Conservation (phyloP, 192 early-diverging fungal genomes). For the Coemansia sp. region DNA sequence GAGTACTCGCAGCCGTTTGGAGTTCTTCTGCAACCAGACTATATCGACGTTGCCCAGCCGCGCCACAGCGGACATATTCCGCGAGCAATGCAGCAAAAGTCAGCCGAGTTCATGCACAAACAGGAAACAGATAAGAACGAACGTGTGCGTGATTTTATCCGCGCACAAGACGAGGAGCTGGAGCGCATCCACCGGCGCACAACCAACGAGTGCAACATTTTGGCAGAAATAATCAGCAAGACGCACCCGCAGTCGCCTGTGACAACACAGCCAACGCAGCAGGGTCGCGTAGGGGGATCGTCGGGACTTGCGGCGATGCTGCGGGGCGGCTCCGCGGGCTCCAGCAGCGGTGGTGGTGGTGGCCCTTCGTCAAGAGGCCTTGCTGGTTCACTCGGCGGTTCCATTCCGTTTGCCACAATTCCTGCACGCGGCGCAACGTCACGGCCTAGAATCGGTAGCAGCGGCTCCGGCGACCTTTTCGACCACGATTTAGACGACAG, state of each 20-base stretch:
- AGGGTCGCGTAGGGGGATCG: constrained; percentile 10
- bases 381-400: constrained; percentile 3
- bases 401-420: constrained; percentile 3
- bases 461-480: background rate
- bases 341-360: background rate
- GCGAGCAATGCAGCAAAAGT: constrained; percentile 42
- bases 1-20: constrained; percentile 51
- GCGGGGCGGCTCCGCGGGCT: constrained; percentile 8
- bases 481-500: constrained; percentile 9
- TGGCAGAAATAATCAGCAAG: constrained; percentile 29
- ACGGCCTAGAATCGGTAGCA: background rate
- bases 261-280: constrained; percentile 2
- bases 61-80: constrained; percentile 22
- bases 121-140: constrained; percentile 37
- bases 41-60: constrained; percentile 5
- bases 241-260: constrained; percentile 23
- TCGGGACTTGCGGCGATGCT: constrained; percentile 53
- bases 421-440: background rate
- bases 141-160: constrained; percentile 42
- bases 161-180: constrained; percentile 38
- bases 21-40: constrained; percentile 22
- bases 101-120: constrained; percentile 30
- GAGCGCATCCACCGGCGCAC: constrained; percentile 27
- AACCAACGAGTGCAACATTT: constrained; percentile 26
- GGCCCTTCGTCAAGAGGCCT: background rate